Evolutionary conservation across 768 basidiomycete species (phyloP).

Genomic region (Tylopilus felleus): DNA sequence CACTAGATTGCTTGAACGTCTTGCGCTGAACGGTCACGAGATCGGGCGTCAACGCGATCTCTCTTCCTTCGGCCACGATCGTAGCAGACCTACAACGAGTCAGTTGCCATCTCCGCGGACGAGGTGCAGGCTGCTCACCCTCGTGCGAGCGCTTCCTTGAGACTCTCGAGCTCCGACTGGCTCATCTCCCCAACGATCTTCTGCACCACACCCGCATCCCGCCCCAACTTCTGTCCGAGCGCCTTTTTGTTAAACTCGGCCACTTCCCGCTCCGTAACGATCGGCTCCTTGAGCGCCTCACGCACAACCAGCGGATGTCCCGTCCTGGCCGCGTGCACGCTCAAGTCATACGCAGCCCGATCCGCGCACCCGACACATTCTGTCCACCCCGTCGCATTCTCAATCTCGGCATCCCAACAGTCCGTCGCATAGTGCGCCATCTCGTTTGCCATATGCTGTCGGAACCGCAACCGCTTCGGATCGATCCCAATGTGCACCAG

Average conservation of each 20-base stretch:
- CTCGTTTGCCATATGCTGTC: slow-evolving; percentile 98
- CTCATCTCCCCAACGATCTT: slow-evolving; percentile 62
- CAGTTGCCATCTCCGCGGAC: slow-evolving; percentile 10
- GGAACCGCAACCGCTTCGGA: slow-evolving; percentile 78
- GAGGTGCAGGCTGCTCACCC: slow-evolving; percentile 48
- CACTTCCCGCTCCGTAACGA: slow-evolving; percentile 75
- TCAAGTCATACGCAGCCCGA: slow-evolving; percentile 93
- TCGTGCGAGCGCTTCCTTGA: slow-evolving; percentile 70
- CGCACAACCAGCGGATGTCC: slow-evolving; percentile 84
- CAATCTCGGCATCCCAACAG: slow-evolving; percentile 99
- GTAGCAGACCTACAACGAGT: slow-evolving; percentile 45
- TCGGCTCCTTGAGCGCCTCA: slow-evolving; percentile 80
- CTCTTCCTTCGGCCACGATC: slow-evolving; percentile 59
- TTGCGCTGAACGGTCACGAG: slow-evolving; percentile 76
- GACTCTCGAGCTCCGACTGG: slow-evolving; percentile 57
- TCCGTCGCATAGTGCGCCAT: slow-evolving; percentile 99
- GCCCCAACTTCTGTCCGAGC: slow-evolving; percentile 86
- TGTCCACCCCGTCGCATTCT: slow-evolving; percentile 84
- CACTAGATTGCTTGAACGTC: slow-evolving; percentile 85
- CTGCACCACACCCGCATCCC: slow-evolving; percentile 67
- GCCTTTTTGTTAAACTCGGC: slow-evolving; percentile 83
- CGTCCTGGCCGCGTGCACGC: slow-evolving; percentile 82
- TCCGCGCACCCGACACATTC: slow-evolving; percentile 99
- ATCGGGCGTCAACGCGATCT: slow-evolving; percentile 69
- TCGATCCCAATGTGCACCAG: slow-evolving; percentile 89